phyloP scores from a whole-genome alignment of 1,284 basidiomycete species.

The Tylopilus sp. region DNA sequence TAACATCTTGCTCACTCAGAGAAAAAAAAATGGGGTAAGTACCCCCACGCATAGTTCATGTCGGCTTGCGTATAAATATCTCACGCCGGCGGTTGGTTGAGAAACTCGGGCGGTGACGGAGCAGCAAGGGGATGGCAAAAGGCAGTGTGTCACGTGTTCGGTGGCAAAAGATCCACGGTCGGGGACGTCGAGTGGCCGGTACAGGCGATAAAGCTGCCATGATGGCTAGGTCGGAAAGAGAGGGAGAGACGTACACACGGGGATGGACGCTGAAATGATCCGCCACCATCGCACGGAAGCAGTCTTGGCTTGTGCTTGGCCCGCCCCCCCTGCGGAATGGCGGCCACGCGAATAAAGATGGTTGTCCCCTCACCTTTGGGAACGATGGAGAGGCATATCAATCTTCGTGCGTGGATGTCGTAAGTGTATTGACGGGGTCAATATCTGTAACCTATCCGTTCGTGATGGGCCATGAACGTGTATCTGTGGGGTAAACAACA shows the following conservation, averaged over 20 bases:
- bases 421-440: background rate
- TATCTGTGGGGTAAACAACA: slow-evolving; percentile 12
- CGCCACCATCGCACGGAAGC: slow-evolving; percentile 18
- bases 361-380: background rate
- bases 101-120: background rate
- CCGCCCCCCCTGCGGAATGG: background rate
- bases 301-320: background rate
- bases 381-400: background rate
- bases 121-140: background rate
- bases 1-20: background rate
- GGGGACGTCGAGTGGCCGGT: slow-evolving; percentile 5
- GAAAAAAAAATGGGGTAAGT: background rate
- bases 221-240: background rate
- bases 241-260: background rate
- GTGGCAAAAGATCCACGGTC: background rate
- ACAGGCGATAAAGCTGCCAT: slow-evolving; percentile 14
- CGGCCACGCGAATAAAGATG: background rate
- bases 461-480: slow-evolving; percentile 16
- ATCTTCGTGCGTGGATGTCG: background rate
- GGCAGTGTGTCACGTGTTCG: background rate
- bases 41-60: slow-evolving; percentile 3
- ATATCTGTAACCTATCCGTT: background rate
- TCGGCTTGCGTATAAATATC: slow-evolving; percentile 1
- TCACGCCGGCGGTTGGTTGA: background rate
- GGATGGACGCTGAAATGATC: slow-evolving; percentile 15